phyloP scores from a whole-genome alignment of 2,329 filamentous ascomycete species.

The Penicillium occitanis region DNA sequence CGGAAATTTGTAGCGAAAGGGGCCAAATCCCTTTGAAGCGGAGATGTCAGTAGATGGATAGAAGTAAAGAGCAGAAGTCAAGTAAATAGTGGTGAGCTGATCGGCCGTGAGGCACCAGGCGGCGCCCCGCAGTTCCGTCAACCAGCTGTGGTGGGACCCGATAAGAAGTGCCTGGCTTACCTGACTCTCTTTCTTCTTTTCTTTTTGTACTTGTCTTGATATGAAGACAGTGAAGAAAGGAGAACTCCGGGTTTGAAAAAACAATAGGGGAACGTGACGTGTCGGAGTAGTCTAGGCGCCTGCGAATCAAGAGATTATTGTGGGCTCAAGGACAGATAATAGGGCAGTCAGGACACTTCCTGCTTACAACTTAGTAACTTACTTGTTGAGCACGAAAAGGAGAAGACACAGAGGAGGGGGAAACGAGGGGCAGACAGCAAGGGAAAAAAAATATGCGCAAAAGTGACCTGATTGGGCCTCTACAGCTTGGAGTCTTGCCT shows the following conservation, averaged over 20 bases:
- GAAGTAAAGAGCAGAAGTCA: background rate
- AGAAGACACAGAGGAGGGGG: background rate
- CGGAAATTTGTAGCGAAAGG: background rate
- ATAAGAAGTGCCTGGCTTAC: constrained; percentile 1
- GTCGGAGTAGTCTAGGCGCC: background rate
- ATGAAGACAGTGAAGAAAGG: background rate
- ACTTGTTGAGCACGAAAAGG: background rate
- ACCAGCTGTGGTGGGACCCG: constrained; percentile 1
- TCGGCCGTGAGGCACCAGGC: background rate
- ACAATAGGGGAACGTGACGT: background rate
- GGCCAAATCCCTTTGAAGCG: background rate
- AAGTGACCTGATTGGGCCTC: constrained; percentile 9
- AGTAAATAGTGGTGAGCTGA: background rate
- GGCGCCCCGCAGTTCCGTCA: constrained; percentile 7
- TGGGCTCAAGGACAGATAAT: background rate
- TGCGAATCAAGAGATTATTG: background rate
- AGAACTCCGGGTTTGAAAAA: background rate
- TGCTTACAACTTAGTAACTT: background rate
- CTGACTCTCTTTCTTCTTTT: background rate
- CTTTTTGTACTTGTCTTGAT: background rate
- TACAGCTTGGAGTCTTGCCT: background rate
- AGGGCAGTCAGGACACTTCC: background rate
- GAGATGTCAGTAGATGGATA: background rate
- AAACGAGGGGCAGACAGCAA: constrained; percentile 2
- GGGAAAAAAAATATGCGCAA: background rate